phyloP scores from a whole-genome alignment of 2,329 filamentous ascomycete genomes.

The Aspergillus cejpii region DNA sequence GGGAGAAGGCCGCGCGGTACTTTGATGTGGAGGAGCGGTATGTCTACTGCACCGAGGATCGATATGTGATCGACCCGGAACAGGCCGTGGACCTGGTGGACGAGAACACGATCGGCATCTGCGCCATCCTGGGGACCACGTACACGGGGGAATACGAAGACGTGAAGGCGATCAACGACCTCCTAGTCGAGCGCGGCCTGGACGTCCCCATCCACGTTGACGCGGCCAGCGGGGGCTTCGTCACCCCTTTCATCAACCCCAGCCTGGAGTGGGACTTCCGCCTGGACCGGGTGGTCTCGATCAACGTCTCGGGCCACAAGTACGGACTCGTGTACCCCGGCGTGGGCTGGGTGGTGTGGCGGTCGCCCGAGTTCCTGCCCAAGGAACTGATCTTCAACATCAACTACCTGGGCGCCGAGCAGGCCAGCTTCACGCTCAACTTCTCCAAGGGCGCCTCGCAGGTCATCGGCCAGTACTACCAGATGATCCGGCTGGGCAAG shows the following conservation, averaged over 20 bases:
- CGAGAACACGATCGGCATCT: conserved; percentile 81
- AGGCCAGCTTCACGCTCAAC: conserved; percentile 93
- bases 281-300: conserved; percentile 78
- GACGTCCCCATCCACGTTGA: conserved; percentile 90
- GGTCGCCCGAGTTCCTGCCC: conserved; percentile 72
- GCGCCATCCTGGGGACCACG: conserved; percentile 81
- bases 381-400: conserved; percentile 97
- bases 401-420: conserved; percentile 94
- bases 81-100: conserved; percentile 56
- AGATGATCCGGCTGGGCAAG: conserved; percentile 90
- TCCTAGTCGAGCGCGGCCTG: conserved; percentile 66
- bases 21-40: conserved; percentile 91
- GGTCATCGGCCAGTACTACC: conserved; percentile 96
- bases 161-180: conserved; percentile 82
- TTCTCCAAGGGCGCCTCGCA: conserved; percentile 94
- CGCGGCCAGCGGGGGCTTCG: conserved; percentile 85
- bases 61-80: conserved; percentile 59
- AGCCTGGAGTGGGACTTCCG: conserved; percentile 88
- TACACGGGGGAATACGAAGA: conserved; percentile 97
- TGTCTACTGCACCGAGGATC: conserved; percentile 55
- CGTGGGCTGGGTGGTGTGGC: conserved; percentile 91
- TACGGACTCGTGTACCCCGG: conserved; percentile 76
- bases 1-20: conserved; percentile 86
- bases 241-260: conserved; percentile 82
- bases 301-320: conserved; percentile 94